phyloP scores from a whole-genome alignment of 345 rosid genomes.

The Rhodomyrtus tomentosa region DNA sequence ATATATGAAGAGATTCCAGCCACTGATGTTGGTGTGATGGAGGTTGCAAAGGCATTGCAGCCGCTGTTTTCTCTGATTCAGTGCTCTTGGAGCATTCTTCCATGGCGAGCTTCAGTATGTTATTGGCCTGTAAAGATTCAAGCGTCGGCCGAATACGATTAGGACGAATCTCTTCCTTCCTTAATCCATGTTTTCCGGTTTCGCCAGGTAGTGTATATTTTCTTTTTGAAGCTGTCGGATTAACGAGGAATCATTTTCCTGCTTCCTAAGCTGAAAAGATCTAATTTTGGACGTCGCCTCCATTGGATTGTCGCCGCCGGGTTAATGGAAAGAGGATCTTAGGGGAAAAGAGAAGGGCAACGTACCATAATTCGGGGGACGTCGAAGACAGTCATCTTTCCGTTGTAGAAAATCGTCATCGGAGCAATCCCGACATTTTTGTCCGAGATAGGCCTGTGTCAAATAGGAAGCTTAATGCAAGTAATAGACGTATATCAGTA shows the following conservation, averaged over 20 bases:
- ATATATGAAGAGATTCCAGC: not conserved
- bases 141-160: not conserved
- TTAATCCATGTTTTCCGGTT: not conserved
- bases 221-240: not conserved
- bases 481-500: not conserved
- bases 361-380: not conserved
- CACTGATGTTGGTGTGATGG: not conserved
- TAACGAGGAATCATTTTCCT: not conserved
- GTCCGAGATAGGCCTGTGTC: not conserved
- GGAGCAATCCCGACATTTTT: not conserved
- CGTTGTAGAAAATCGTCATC: conserved; percentile 5
- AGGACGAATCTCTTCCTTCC: not conserved
- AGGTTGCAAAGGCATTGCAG: not conserved
- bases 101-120: not conserved
- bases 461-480: not conserved
- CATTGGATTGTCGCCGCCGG: not conserved
- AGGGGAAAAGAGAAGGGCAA: not conserved
- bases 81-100: not conserved
- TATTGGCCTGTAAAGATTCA: not conserved
- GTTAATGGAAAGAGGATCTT: not conserved
- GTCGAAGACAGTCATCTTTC: not conserved
- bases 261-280: not conserved
- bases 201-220: too few species aligned
- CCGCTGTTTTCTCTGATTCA: not conserved
- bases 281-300: not conserved